Conservation (phyloP, 306 rosid genomes). For the Pachyrhizus erosus region DNA sequence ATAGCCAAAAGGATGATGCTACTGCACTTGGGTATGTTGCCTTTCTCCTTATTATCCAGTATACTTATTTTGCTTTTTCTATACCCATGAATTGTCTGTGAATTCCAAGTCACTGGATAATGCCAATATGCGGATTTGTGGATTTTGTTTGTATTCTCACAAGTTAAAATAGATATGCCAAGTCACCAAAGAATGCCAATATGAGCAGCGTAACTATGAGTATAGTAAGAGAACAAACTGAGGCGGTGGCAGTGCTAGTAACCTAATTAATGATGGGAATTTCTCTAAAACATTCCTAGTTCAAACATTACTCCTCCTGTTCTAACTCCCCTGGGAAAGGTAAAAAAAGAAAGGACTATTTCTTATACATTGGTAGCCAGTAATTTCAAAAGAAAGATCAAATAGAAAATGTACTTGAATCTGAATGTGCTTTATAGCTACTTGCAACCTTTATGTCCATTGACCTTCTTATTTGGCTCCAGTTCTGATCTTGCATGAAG, state of each 20-base stretch:
- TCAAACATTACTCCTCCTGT: neutral
- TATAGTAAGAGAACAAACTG: constrained; percentile 18
- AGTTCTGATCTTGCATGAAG: constrained; percentile 24
- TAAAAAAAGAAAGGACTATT: constrained; percentile 1
- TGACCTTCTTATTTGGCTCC: constrained; percentile 15
- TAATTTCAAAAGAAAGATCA: neutral
- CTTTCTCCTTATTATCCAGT: constrained; percentile 17
- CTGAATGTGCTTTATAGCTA: neutral
- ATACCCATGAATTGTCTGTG: constrained; percentile 10
- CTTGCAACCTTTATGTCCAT: constrained; percentile 18
- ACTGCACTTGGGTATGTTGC: constrained; percentile 74
- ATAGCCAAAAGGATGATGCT: constrained; percentile 70
- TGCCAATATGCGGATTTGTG: neutral
- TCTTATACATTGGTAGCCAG: neutral
- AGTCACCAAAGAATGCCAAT: neutral
- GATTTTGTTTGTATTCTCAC: constrained; percentile 20
- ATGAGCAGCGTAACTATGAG: neutral
- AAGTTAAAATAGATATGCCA: neutral
- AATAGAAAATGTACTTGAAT: constrained; percentile 1
- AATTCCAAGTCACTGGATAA: too few species aligned
- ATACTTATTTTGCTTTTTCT: constrained; percentile 25
- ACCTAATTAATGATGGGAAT: constrained; percentile 20
- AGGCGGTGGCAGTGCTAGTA: constrained; percentile 15
- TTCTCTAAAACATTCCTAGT: constrained; percentile 30
- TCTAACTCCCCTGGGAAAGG: neutral